A percentile compares a stretch with the other conserved stretches of the same genome.
Evolutionary conservation across 202 grass and related monocot species (phyloP).

Genomic region (Alloteropsis angusta): DNA sequence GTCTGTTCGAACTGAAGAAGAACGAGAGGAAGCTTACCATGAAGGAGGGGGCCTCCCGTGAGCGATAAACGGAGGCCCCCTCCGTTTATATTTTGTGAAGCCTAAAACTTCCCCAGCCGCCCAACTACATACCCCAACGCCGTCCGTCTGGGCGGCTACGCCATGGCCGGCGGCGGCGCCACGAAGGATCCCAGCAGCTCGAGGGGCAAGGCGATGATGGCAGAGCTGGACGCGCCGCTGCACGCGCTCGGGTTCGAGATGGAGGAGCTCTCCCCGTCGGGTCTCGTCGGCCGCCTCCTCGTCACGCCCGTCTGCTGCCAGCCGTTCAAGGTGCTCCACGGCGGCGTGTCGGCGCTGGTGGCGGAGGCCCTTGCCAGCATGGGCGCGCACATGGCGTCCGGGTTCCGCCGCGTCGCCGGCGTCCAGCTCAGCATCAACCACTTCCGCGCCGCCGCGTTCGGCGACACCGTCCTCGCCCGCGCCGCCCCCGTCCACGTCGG

Average conservation of each 20-base stretch:
- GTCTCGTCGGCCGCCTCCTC: conserved; percentile 44
- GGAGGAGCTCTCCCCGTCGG: conserved; percentile 39
- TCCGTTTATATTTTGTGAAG: too few species aligned
- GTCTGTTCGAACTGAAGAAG: conserved; percentile 40
- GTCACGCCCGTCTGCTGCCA: conserved; percentile 62
- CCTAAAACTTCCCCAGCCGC: too few species aligned
- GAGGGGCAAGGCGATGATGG: conserved; percentile 6
- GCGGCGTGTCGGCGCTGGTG: conserved; percentile 72
- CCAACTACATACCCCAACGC: too few species aligned
- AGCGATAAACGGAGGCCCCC: too few species aligned
- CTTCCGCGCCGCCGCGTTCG: conserved; percentile 49
- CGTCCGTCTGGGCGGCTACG: too few species aligned
- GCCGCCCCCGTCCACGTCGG: conserved; percentile 59
- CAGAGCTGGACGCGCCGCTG: conserved; percentile 52
- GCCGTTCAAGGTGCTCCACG: conserved; percentile 96
- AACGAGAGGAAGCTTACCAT: conserved; percentile 17
- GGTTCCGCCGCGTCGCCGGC: conserved; percentile 58
- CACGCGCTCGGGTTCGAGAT: conserved; percentile 72
- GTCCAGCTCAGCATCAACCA: conserved; percentile 94
- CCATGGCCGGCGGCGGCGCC: background rate
- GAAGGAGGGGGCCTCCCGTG: too few species aligned
- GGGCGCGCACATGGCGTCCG: conserved; percentile 82
- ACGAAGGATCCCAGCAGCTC: background rate
- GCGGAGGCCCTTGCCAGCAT: conserved; percentile 82
- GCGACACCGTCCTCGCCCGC: conserved; percentile 56